phyloP scores from a whole-genome alignment of 2,329 filamentous ascomycete genomes.

The Pseudogymnoascus sp. region DNA sequence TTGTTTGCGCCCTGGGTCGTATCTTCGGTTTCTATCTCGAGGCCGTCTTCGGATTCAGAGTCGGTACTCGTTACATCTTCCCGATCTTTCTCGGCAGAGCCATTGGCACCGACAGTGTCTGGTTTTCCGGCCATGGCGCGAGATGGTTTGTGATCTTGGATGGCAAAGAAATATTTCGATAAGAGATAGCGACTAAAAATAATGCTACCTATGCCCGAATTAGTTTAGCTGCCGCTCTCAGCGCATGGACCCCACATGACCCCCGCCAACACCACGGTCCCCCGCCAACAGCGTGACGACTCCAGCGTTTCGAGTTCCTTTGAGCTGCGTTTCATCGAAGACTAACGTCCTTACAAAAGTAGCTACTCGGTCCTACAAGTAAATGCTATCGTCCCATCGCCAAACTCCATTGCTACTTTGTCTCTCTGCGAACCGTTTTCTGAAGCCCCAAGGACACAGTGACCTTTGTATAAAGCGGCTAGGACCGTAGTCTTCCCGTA shows the following conservation, averaged over 20 bases:
- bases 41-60: neutral
- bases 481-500: slow-evolving; percentile 8
- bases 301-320: slow-evolving; percentile 8
- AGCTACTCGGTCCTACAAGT: slow-evolving; percentile 1
- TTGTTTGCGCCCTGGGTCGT: neutral
- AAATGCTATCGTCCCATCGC: neutral
- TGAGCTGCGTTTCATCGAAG: slow-evolving; percentile 4
- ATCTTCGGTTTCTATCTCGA: neutral
- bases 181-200: slow-evolving; percentile 9
- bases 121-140: slow-evolving; percentile 2
- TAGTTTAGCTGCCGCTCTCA: neutral
- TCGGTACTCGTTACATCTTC: neutral
- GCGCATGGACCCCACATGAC: slow-evolving; percentile 5
- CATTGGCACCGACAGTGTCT: neutral
- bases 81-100: neutral
- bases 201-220: neutral
- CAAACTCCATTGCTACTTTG: neutral
- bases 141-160: neutral
- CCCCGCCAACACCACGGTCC: neutral
- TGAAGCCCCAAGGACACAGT: slow-evolving; percentile 3
- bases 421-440: neutral
- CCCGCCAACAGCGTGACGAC: slow-evolving; percentile 3
- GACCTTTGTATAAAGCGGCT: slow-evolving; percentile 7
- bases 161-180: slow-evolving; percentile 8
- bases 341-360: slow-evolving; percentile 1